Evolutionary conservation across 1,284 basidiomycete genomes (phyloP).

Genomic region (Sanguinoderma infundibulare): DNA sequence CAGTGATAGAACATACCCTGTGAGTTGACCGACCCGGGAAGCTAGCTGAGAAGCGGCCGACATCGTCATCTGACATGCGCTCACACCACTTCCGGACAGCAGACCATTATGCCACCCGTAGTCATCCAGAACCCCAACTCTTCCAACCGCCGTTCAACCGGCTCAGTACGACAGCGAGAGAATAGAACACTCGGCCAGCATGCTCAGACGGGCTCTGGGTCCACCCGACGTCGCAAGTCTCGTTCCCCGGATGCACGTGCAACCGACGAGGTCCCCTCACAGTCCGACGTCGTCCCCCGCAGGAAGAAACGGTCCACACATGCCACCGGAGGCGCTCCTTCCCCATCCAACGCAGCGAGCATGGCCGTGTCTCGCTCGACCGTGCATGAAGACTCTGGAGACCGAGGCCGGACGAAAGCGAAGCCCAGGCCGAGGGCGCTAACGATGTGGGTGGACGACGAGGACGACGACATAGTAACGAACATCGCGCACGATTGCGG

Average conservation of each 20-base stretch:
- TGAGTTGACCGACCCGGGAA: not conserved
- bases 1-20: not conserved
- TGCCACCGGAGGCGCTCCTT: not conserved
- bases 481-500: constrained; percentile 21
- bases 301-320: constrained; percentile 26
- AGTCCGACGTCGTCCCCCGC: constrained; percentile 17
- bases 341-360: constrained; percentile 9
- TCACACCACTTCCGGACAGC: not conserved
- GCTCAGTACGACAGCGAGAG: constrained; percentile 23
- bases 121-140: not conserved
- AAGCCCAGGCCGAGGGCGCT: constrained; percentile 25
- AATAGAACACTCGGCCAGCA: constrained; percentile 11
- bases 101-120: constrained; percentile 21
- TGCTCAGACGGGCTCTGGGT: not conserved
- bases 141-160: constrained; percentile 23
- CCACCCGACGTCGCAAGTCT: constrained; percentile 28
- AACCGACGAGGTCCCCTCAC: constrained; percentile 17
- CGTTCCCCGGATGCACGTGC: constrained; percentile 30
- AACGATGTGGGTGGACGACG: constrained; percentile 18
- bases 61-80: not conserved
- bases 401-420: constrained; percentile 20
- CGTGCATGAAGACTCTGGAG: constrained; percentile 14
- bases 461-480: constrained; percentile 24
- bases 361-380: constrained; percentile 6
- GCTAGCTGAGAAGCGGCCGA: not conserved